phyloP scores from a whole-genome alignment of 306 rosid genomes.

The Carpinus fangiana region DNA sequence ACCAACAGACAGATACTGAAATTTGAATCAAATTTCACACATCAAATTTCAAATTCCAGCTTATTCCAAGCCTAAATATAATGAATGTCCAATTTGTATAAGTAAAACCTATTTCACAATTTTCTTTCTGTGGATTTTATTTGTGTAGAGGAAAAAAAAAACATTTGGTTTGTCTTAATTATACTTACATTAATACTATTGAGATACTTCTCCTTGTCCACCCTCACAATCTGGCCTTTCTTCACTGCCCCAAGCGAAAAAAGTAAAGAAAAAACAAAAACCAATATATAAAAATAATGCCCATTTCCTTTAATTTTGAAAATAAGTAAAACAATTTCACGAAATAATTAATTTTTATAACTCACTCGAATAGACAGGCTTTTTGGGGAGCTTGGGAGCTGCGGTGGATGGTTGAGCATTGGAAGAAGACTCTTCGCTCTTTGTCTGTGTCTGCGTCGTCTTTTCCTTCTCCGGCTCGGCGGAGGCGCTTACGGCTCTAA shows the following conservation, averaged over 20 bases:
- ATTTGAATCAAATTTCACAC: constrained; percentile 11
- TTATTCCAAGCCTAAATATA: not conserved
- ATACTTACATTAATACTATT: constrained; percentile 72
- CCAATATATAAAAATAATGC: not conserved
- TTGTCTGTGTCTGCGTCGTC: constrained; percentile 38
- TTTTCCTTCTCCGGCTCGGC: constrained; percentile 50
- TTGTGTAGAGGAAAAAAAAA: not conserved
- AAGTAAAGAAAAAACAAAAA: constrained; percentile 2
- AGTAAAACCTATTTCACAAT: too few species aligned
- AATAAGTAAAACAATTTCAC: not conserved
- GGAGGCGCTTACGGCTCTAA: constrained; percentile 62
- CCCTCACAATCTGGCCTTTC: constrained; percentile 98
- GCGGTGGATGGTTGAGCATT: constrained; percentile 57
- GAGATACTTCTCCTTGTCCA: constrained; percentile 92
- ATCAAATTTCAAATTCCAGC: not conserved
- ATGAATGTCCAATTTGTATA: not conserved
- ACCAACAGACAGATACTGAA: constrained; percentile 92
- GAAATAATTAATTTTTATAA: not conserved
- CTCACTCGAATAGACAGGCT: constrained; percentile 88
- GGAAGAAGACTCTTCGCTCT: constrained; percentile 44
- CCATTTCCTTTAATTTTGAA: not conserved
- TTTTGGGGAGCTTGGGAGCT: constrained; percentile 57
- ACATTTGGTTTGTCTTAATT: not conserved
- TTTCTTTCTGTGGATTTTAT: not conserved
- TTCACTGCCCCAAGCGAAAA: constrained; percentile 64